Evolutionary conservation across 108 stramenopile species (phyloP).

Genomic region (Mediolabrus comicus): DNA sequence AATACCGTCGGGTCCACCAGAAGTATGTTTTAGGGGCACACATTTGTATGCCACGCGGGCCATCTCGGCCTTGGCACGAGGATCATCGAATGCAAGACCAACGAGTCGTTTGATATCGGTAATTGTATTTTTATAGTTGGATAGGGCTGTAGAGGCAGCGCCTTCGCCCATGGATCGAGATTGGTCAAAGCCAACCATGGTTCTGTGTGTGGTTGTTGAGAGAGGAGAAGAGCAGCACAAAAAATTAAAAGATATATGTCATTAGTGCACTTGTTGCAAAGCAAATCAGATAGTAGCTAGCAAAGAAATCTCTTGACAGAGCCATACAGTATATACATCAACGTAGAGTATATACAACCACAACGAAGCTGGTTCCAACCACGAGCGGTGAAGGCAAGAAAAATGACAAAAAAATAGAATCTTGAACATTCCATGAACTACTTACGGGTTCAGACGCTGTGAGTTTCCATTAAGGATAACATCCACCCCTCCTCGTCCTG

Average conservation of each 20-base stretch:
- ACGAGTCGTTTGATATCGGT: slow-evolving; percentile 89
- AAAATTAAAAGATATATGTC: too few relatives aligned
- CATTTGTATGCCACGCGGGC: slow-evolving; percentile 61
- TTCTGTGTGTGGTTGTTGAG: slow-evolving; percentile 26
- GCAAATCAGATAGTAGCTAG: too few relatives aligned
- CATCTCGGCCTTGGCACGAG: slow-evolving; percentile 90
- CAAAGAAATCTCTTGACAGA: neutral
- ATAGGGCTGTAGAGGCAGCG: slow-evolving; percentile 61
- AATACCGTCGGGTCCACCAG: slow-evolving; percentile 65
- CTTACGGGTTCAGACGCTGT: slow-evolving; percentile 95
- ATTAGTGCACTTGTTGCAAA: too few relatives aligned
- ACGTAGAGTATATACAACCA: neutral
- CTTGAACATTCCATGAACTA: slow-evolving; percentile 29
- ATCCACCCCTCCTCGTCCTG: slow-evolving; percentile 95
- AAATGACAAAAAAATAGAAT: neutral
- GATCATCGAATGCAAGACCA: slow-evolving; percentile 88
- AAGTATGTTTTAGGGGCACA: slow-evolving; percentile 61
- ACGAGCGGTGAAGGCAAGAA: neutral
- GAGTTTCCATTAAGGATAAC: slow-evolving; percentile 97
- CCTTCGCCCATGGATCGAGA: slow-evolving; percentile 83
- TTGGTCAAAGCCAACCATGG: slow-evolving; percentile 76
- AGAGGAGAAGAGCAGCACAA: neutral
- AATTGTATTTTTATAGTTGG: slow-evolving; percentile 95
- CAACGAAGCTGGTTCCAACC: neutral
- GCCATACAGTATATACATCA: neutral